Evolutionary conservation across 2,329 filamentous ascomycete species (phyloP).

Genomic region (Fonsecaea multimorphosa): DNA sequence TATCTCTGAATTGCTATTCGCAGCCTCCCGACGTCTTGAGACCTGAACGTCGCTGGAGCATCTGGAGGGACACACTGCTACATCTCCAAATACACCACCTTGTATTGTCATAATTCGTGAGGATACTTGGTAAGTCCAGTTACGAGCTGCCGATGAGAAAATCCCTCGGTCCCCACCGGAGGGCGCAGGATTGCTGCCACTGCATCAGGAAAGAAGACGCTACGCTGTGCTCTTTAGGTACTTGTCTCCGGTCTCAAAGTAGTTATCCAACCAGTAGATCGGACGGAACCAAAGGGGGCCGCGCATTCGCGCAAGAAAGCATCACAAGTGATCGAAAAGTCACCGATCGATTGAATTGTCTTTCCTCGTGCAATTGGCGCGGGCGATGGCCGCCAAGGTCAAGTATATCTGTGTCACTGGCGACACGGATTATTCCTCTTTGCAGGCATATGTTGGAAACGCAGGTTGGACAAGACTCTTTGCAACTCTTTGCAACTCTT

Average conservation of each 20-base stretch:
- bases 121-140: not conserved
- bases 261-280: not conserved
- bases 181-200: not conserved
- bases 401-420: not conserved
- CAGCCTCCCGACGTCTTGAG: slow-evolving; percentile 25
- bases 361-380: not conserved
- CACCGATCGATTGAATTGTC: not conserved
- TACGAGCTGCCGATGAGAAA: not conserved
- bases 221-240: not conserved
- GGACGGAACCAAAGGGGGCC: not conserved
- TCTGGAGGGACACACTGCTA: not conserved
- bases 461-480: not conserved
- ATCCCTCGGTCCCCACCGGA: not conserved
- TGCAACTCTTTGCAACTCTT: not conserved
- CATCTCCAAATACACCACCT: not conserved
- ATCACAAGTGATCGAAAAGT: not conserved
- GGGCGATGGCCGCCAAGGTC: slow-evolving; percentile 2
- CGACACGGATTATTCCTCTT: not conserved
- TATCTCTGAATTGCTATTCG: slow-evolving; percentile 31
- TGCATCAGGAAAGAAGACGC: not conserved
- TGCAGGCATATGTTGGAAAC: not conserved
- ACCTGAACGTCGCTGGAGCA: not conserved
- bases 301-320: not conserved
- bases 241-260: slow-evolving; percentile 1
- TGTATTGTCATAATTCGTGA: not conserved